These are phyloP conservation scores for Scheffersomyces quercinus DNA, from an alignment of 1,139 yeast species.

Conservation along the genomic window DNA sequence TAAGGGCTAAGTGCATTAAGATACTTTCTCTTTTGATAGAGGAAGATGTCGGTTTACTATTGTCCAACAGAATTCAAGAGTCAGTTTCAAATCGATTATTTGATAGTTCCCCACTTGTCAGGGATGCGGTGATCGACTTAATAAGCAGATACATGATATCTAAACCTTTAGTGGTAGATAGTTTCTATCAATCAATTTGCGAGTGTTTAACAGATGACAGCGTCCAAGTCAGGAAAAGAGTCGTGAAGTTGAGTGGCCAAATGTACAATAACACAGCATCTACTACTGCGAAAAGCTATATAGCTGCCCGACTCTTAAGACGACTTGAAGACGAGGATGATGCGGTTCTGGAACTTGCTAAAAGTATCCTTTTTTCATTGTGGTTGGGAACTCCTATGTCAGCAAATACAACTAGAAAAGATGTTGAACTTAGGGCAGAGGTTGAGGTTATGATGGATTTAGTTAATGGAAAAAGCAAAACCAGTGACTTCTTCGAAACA, in stretches of 20 bases:
- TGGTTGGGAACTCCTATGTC: slow-evolving; percentile 25
- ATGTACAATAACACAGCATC: slow-evolving; percentile 42
- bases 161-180: slow-evolving; percentile 45
- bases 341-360: slow-evolving; percentile 47
- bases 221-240: slow-evolving; percentile 62
- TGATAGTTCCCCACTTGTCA: slow-evolving; percentile 69
- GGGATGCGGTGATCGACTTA: slow-evolving; percentile 75
- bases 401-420: slow-evolving; percentile 2
- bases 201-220: slow-evolving; percentile 60
- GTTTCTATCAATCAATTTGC: slow-evolving; percentile 52
- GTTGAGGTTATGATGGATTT: slow-evolving; percentile 38
- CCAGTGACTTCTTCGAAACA: slow-evolving; percentile 40
- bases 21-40: slow-evolving; percentile 47
- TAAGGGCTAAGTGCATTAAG: slow-evolving; percentile 66
- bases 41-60: slow-evolving; percentile 52
- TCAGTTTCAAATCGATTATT: slow-evolving; percentile 52
- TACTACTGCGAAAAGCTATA: slow-evolving; percentile 37
- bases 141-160: slow-evolving; percentile 50
- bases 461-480: slow-evolving; percentile 32
- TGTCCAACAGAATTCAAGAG: slow-evolving; percentile 49
- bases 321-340: slow-evolving; percentile 75
- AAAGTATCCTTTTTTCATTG: slow-evolving; percentile 36
- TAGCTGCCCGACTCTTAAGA: slow-evolving; percentile 52
- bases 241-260: slow-evolving; percentile 51
- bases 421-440: too few species aligned